Evolutionary conservation across 2,329 filamentous ascomycete species (phyloP), one percentile per base, ranked within the genome.

Genomic region (Fusarium chlamydosporum): DNA sequence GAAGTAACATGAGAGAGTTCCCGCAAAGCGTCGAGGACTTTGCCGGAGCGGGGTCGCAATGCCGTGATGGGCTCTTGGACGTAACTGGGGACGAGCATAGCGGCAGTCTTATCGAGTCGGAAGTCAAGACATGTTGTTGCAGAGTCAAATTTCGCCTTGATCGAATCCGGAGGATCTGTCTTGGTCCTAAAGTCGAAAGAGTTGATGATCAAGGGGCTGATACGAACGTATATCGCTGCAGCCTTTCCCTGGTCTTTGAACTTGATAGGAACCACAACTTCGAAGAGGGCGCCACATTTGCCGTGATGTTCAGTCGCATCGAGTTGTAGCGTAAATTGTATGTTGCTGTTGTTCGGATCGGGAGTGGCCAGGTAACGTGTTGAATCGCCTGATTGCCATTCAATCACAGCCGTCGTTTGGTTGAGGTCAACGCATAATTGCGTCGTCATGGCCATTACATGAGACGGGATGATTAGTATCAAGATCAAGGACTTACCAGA

Each of bases 221-320:
- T 53, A 0, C 53, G 60, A 16, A 65, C 23, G 20, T 47, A 59
- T 12, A 65, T 41, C 9, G 61, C 60, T n/a, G 53, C 40, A 42
- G 37, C 40, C 33, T 31, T 40, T 10, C 26, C 20, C 16, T 50
- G 37, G 41, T 47, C 61, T 40, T 64, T 65, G 23, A 64, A 48
- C 18, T 45, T 57, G 38, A 65, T 18, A n/a, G 61, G 61, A 15
- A 65, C 12, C 4, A 43, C 11, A 18, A 65, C 35, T 18, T 65
- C 62, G 37, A 65, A 65, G 2, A 54, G 58, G 4, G 29, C 62
- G n/a, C 29, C 29, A n/a, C 48, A 20, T 2, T 12, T 23, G 13
- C 10, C 16, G n/a, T 27, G 10, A 5, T 13, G 20, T 15, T 26
- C 37, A 18, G 40, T 52, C 27, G 26, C 3, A 20, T 61, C 42